Evolutionary conservation across 1,284 basidiomycete genomes (phyloP).

Genomic region (Agroathelia rolfsii): DNA sequence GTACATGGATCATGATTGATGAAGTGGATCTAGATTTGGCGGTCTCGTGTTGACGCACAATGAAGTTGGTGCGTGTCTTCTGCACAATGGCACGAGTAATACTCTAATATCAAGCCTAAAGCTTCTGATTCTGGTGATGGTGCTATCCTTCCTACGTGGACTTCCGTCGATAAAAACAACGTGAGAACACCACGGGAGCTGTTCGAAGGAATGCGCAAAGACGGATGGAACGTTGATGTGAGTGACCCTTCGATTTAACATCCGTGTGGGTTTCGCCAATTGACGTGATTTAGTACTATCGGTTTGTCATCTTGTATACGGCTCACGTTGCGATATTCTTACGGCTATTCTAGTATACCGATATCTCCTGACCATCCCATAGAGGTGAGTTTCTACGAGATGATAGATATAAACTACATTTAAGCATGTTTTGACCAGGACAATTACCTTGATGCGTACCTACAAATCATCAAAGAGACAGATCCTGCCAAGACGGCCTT

Average conservation of each 20-base stretch:
- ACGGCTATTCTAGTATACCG: conserved; percentile 59
- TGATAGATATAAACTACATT: neutral
- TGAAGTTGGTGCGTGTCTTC: conserved; percentile 53
- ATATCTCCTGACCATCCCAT: conserved; percentile 86
- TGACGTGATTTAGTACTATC: conserved; percentile 43
- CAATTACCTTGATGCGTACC: conserved; percentile 91
- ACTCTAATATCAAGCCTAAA: conserved; percentile 14
- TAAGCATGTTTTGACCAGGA: conserved; percentile 39
- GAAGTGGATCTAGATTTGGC: conserved; percentile 51
- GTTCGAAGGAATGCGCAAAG: conserved; percentile 68
- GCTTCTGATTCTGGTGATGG: conserved; percentile 66
- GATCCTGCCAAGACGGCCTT: conserved; percentile 79
- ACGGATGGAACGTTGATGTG: conserved; percentile 89
- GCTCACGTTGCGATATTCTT: conserved; percentile 12
- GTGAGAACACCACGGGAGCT: conserved; percentile 87
- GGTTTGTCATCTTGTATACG: conserved; percentile 28
- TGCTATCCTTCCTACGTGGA: conserved; percentile 90
- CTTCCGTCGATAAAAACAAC: conserved; percentile 76
- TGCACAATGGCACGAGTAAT: no score
- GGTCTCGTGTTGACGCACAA: conserved; percentile 92
- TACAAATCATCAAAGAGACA: conserved; percentile 71
- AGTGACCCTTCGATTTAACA: conserved; percentile 16
- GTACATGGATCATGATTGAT: conserved; percentile 4
- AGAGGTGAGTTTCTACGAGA: conserved; percentile 59
- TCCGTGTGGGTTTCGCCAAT: conserved; percentile 3